Evolutionary conservation across 345 rosid species (phyloP).

Genomic region (Salix dunnii): DNA sequence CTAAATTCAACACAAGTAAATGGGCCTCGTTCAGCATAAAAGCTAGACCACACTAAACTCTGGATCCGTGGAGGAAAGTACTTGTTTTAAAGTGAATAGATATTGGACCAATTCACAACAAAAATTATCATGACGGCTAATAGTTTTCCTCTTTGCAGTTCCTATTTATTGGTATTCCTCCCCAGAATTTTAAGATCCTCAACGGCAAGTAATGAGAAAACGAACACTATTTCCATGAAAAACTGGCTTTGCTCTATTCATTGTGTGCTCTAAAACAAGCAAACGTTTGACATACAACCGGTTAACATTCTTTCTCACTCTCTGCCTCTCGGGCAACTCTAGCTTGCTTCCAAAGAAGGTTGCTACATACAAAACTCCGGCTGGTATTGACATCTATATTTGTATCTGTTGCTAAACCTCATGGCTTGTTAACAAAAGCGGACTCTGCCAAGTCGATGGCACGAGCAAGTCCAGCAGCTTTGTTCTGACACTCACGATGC

Average conservation of each 20-base stretch:
- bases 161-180: too few species aligned
- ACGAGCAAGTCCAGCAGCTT: constrained; percentile 77
- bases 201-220: too few species aligned
- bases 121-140: too few species aligned
- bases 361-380: background rate
- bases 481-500: constrained; percentile 69
- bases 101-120: too few species aligned
- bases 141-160: too few species aligned
- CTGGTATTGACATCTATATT: background rate
- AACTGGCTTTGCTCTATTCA: background rate
- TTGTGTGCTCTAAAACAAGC: background rate
- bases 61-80: too few species aligned
- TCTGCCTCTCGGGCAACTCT: background rate
- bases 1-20: too few species aligned
- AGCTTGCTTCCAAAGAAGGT: background rate
- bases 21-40: too few species aligned
- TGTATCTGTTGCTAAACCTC: constrained; percentile 7
- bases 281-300: background rate
- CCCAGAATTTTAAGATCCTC: too few species aligned
- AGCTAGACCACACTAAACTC: too few species aligned
- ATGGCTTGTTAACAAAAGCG: constrained; percentile 44
- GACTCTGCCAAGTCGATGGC: constrained; percentile 87
- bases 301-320: background rate
- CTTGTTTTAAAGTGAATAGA: too few species aligned
- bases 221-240: too few species aligned